phyloP scores from a whole-genome alignment of 257 asterid species.

The Solanum chmielewskii region DNA sequence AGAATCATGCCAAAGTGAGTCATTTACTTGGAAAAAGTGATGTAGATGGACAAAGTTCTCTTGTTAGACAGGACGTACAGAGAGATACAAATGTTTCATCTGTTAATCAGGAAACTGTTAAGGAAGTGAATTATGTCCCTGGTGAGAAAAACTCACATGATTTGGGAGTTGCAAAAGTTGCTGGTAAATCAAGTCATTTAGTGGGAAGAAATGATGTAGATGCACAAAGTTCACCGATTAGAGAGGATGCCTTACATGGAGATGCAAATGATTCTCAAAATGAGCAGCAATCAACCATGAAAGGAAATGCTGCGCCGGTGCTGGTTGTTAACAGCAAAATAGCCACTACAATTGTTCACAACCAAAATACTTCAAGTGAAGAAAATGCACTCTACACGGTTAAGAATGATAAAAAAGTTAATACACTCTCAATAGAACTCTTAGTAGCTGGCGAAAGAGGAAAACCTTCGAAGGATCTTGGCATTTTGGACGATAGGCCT shows the following conservation, averaged over 20 bases:
- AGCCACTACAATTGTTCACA: constrained; percentile 4
- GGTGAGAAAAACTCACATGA: constrained; percentile 16
- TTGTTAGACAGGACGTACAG: constrained; percentile 11
- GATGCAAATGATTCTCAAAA: constrained; percentile 3
- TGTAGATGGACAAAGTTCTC: constrained; percentile 3
- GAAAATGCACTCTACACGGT: constrained; percentile 3
- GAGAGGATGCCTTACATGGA: constrained; percentile 15
- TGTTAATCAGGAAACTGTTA: not conserved
- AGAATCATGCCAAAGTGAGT: constrained; percentile 12
- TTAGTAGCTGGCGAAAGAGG: constrained; percentile 16
- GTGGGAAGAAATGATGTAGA: constrained; percentile 13
- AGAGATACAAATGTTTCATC: constrained; percentile 3
- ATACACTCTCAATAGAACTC: not conserved
- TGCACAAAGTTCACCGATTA: not conserved
- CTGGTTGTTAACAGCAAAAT: constrained; percentile 3
- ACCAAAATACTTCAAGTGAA: not conserved
- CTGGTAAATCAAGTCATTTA: constrained; percentile 4
- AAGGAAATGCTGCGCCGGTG: not conserved
- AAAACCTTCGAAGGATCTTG: constrained; percentile 17
- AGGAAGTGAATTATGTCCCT: constrained; percentile 1
- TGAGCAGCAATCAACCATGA: not conserved
- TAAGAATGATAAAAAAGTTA: constrained; percentile 3
- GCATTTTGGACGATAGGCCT: constrained; percentile 18
- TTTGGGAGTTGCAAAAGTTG: constrained; percentile 15
- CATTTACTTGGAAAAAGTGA: constrained; percentile 6